These are phyloP conservation scores for Breynia disticha DNA, from an alignment of 441 rosid genomes.

Conservation along the genomic window DNA sequence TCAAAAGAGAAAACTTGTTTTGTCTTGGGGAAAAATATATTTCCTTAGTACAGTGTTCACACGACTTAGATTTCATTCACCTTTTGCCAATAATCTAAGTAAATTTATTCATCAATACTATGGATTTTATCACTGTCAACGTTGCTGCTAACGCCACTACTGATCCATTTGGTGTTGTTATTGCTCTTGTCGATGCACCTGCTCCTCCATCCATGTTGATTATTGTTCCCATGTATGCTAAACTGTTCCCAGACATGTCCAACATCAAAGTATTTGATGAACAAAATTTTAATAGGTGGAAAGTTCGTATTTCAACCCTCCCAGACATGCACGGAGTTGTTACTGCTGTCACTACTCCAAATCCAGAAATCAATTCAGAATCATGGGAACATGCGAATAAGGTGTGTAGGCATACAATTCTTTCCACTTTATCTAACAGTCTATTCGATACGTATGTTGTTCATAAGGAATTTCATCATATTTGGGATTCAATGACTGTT, in stretches of 20 bases:
- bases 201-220: no score
- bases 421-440: neutral
- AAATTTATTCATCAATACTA: neutral
- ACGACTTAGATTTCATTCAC: neutral
- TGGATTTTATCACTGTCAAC: neutral
- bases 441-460: neutral
- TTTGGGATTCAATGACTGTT: constrained; percentile 3
- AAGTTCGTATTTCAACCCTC: neutral
- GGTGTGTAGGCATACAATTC: constrained; percentile 1
- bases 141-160: no score
- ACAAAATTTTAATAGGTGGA: neutral
- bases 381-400: neutral
- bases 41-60: neutral
- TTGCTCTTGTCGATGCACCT: no score
- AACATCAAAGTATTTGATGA: neutral
- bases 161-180: no score
- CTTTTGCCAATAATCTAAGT: neutral
- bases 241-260: constrained; percentile 1
- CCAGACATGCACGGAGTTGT: neutral
- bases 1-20: no score
- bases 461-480: constrained; percentile 1
- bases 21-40: no score
- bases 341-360: neutral
- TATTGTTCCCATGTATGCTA: no score
- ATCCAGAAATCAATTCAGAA: neutral